phyloP scores from a whole-genome alignment of 768 basidiomycete species.

The Tricholoma saponaceum region DNA sequence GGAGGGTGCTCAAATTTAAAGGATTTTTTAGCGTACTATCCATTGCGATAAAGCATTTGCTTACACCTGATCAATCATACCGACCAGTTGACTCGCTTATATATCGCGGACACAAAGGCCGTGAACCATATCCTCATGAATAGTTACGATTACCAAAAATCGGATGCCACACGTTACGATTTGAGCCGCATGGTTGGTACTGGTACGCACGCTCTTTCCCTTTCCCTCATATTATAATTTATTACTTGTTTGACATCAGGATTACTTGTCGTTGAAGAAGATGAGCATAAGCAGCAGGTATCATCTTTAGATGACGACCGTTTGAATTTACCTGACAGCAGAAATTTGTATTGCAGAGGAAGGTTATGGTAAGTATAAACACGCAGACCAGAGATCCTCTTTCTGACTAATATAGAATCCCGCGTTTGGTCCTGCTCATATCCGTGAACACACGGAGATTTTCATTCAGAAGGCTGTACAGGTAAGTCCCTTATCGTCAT shows the following conservation, averaged over 20 bases:
- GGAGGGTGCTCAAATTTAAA: slow-evolving; percentile 12
- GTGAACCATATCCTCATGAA: slow-evolving; percentile 61
- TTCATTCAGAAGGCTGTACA: slow-evolving; percentile 52
- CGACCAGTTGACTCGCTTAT: slow-evolving; percentile 35
- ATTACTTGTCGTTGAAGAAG: slow-evolving; percentile 45
- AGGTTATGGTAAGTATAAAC: slow-evolving; percentile 34
- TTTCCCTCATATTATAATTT: background rate
- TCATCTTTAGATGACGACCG: background rate
- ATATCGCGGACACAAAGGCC: slow-evolving; percentile 59
- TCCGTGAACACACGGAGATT: slow-evolving; percentile 51
- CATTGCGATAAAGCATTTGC: background rate
- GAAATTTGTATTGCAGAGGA: slow-evolving; percentile 25
- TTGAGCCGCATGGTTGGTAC: slow-evolving; percentile 39
- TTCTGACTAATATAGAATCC: slow-evolving; percentile 44
- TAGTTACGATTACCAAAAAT: slow-evolving; percentile 51
- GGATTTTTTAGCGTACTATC: slow-evolving; percentile 35
- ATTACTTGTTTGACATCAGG: slow-evolving; percentile 26
- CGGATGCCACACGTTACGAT: slow-evolving; percentile 31
- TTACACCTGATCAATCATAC: background rate
- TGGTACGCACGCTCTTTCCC: slow-evolving; percentile 18
- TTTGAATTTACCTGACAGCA: background rate
- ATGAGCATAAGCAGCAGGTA: slow-evolving; percentile 45
- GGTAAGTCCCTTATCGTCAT: slow-evolving; percentile 24
- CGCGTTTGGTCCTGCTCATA: slow-evolving; percentile 58
- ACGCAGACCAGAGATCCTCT: background rate